Evolutionary conservation across 2,329 filamentous ascomycete genomes (phyloP).

Genomic region (Huntiella moniliformis): DNA sequence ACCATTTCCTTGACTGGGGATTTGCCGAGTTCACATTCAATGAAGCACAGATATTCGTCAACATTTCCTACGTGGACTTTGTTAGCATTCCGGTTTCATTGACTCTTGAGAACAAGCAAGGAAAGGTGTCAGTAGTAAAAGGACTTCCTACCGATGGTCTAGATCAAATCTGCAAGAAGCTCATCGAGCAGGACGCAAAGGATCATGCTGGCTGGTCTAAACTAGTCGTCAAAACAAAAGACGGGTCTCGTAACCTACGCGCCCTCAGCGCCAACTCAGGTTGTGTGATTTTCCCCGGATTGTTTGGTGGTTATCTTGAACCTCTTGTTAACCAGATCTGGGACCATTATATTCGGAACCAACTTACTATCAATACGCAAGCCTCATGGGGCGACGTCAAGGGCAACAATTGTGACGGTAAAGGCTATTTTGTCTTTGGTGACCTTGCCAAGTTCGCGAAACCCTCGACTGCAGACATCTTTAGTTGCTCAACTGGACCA

Average conservation of each 20-base stretch:
- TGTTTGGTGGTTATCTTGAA: constrained; percentile 33
- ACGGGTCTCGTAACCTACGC: constrained; percentile 24
- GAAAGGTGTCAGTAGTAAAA: constrained; percentile 26
- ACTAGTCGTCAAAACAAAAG: constrained; percentile 26
- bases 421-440: constrained; percentile 18
- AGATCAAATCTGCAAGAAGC: constrained; percentile 23
- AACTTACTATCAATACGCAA: constrained; percentile 36
- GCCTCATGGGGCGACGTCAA: constrained; percentile 29
- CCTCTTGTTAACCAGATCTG: constrained; percentile 33
- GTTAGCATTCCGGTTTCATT: constrained; percentile 45
- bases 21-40: constrained; percentile 57
- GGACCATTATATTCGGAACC: constrained; percentile 25
- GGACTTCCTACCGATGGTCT: constrained; percentile 31
- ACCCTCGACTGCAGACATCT: constrained; percentile 31
- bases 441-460: constrained; percentile 23
- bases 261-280: constrained; percentile 35
- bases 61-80: constrained; percentile 62
- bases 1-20: constrained; percentile 42
- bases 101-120: constrained; percentile 28
- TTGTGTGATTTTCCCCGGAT: constrained; percentile 22
- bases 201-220: constrained; percentile 34
- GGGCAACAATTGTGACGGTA: constrained; percentile 18
- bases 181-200: constrained; percentile 25
- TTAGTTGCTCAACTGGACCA: constrained; percentile 35
- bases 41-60: constrained; percentile 39